Conservation (phyloP, 1,284 basidiomycete genomes). For the Neonothopanus nambi region DNA sequence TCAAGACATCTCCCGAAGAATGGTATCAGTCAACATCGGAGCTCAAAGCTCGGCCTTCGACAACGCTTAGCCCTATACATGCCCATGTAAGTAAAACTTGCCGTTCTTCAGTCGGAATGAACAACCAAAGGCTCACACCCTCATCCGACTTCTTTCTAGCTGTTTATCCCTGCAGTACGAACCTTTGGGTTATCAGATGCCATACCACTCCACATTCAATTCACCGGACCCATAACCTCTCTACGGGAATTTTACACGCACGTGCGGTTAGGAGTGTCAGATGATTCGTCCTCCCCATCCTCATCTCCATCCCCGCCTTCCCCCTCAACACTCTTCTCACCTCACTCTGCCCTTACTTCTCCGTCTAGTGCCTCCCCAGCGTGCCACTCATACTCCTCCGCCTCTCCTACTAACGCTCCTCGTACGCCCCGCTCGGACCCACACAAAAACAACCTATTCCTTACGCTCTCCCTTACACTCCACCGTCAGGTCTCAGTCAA, state of each 20-base stretch:
- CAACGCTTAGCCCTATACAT: not conserved
- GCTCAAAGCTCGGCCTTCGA: not conserved
- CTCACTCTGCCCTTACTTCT: not conserved
- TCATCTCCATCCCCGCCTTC: not conserved
- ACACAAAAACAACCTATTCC: too few species aligned
- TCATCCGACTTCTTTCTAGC: not conserved
- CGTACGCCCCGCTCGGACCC: too few species aligned
- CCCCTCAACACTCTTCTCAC: not conserved
- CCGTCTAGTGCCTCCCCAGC: not conserved
- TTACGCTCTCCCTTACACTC: constrained; percentile 14
- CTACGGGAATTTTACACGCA: constrained; percentile 4
- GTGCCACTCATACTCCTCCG: too few species aligned
- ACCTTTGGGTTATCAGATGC: constrained; percentile 15
- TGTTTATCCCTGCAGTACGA: constrained; percentile 17
- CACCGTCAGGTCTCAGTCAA: constrained; percentile 20
- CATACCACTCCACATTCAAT: constrained; percentile 19
- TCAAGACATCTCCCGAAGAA: constrained; percentile 11
- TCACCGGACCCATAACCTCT: constrained; percentile 12
- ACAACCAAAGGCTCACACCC: not conserved
- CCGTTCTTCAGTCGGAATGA: not conserved
- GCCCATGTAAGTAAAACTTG: constrained; percentile 4
- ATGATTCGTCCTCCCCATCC: not conserved
- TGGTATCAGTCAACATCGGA: constrained; percentile 8
- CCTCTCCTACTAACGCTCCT: too few species aligned
- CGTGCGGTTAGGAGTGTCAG: constrained; percentile 1